Evolutionary conservation across 768 basidiomycete species (phyloP).

Genomic region (Heimioporus sp.): DNA sequence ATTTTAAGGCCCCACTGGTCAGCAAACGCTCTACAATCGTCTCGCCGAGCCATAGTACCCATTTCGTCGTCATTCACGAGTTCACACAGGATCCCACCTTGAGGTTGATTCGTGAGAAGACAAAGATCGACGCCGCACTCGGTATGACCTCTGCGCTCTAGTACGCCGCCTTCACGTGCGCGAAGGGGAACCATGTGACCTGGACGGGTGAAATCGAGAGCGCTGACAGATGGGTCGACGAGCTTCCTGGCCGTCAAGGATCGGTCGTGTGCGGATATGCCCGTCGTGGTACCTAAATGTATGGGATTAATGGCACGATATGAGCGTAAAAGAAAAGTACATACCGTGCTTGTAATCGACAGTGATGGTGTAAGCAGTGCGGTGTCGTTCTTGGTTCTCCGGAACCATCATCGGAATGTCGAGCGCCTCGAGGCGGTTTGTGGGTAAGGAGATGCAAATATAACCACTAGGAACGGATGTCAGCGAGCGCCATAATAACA

Average conservation of each 20-base stretch:
- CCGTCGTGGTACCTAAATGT: conserved; percentile 79
- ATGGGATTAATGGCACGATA: not conserved
- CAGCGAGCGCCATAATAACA: not conserved
- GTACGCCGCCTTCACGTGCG: conserved; percentile 80
- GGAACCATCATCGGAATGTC: conserved; percentile 94
- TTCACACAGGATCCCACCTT: conserved; percentile 85
- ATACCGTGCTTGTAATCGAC: conserved; percentile 89
- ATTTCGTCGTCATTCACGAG: conserved; percentile 87
- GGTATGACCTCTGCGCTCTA: conserved; percentile 90
- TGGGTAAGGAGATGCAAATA: conserved; percentile 85
- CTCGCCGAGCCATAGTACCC: conserved; percentile 92
- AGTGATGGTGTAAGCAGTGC: conserved; percentile 94
- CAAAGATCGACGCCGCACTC: conserved; percentile 91
- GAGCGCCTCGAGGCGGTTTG: conserved; percentile 70
- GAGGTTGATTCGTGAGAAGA: conserved; percentile 58
- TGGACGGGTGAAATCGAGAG: conserved; percentile 83
- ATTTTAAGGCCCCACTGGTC: conserved; percentile 88
- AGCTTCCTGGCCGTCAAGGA: conserved; percentile 84
- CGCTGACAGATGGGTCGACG: conserved; percentile 51
- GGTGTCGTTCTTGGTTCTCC: conserved; percentile 83
- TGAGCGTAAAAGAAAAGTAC: not conserved
- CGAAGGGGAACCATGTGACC: conserved; percentile 96
- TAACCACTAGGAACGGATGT: conserved; percentile 65
- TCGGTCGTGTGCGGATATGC: conserved; percentile 96
- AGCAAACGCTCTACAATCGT: conserved; percentile 91